These are phyloP conservation scores for Rhynchospora breviuscula DNA, from an alignment of 176 grass and related monocot genomes.

Conservation along the genomic window DNA sequence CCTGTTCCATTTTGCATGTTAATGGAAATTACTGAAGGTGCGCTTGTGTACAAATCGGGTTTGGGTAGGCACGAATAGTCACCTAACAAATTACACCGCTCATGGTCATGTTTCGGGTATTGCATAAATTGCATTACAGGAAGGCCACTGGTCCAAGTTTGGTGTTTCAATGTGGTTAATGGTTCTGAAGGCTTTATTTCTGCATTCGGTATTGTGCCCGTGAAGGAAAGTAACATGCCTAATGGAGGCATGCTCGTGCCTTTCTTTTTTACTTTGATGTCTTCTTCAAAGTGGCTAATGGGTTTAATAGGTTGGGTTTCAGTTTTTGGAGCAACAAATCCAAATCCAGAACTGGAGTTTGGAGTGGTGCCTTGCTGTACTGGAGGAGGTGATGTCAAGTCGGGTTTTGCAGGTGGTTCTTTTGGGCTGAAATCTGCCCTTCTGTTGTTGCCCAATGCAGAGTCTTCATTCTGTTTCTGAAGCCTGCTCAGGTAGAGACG, in stretches of 20 bases:
- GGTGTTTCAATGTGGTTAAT: slow-evolving; percentile 41
- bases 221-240: slow-evolving; percentile 62
- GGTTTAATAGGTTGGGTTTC: slow-evolving; percentile 37
- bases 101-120: slow-evolving; percentile 71
- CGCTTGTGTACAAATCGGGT: slow-evolving; percentile 35
- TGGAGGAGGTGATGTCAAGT: slow-evolving; percentile 41
- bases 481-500: slow-evolving; percentile 93
- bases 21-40: slow-evolving; percentile 46
- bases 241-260: slow-evolving; percentile 32
- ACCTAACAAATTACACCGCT: slow-evolving; percentile 55
- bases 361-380: slow-evolving; percentile 33
- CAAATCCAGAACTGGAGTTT: slow-evolving; percentile 25
- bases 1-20: slow-evolving; percentile 39
- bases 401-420: slow-evolving; percentile 42
- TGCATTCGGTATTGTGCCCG: slow-evolving; percentile 37
- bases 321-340: slow-evolving; percentile 28
- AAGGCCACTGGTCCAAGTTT: slow-evolving; percentile 36
- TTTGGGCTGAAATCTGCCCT: slow-evolving; percentile 47
- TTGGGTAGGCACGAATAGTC: slow-evolving; percentile 81
- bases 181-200: slow-evolving; percentile 50
- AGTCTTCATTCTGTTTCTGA: slow-evolving; percentile 91
- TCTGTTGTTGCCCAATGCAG: slow-evolving; percentile 32
- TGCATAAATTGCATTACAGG: slow-evolving; percentile 76
- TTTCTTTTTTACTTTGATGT: slow-evolving; percentile 22
- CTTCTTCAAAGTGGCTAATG: slow-evolving; percentile 42